Percentiles rank a stretch among this genome's conserved stretches.
Conservation (phyloP, 306 rosid genomes). For the Vigna hirtella region DNA sequence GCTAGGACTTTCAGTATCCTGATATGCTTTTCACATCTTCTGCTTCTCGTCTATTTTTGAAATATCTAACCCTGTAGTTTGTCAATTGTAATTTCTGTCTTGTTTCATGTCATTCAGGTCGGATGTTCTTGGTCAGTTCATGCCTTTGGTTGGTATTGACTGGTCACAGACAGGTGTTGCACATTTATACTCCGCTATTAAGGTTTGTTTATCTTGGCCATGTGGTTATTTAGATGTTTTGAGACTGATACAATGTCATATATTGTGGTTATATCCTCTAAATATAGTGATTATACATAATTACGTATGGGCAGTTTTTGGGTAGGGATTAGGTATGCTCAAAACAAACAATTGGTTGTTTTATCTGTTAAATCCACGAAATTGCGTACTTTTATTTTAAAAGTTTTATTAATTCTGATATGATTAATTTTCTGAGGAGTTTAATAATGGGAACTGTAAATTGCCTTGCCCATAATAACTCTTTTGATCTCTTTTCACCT, state of each 20-base stretch:
- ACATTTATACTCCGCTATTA: slow-evolving; percentile 93
- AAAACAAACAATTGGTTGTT: slow-evolving; percentile 26
- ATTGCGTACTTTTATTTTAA: slow-evolving; percentile 17
- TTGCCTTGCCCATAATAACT: slow-evolving; percentile 12
- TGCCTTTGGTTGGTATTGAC: slow-evolving; percentile 98
- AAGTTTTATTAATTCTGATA: background rate
- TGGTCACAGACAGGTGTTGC: slow-evolving; percentile 99
- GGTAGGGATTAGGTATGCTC: slow-evolving; percentile 11
- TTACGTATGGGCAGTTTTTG: slow-evolving; percentile 36
- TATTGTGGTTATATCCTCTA: slow-evolving; percentile 39
- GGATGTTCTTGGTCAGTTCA: slow-evolving; percentile 99
- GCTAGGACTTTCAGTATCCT: slow-evolving; percentile 22
- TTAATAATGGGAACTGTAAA: slow-evolving; percentile 13
- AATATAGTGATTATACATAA: slow-evolving; percentile 25
- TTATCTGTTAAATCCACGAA: slow-evolving; percentile 40
- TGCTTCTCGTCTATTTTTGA: slow-evolving; percentile 20
- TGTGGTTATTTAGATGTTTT: slow-evolving; percentile 38
- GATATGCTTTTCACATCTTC: background rate
- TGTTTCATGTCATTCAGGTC: slow-evolving; percentile 63
- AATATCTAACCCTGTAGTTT: slow-evolving; percentile 9
- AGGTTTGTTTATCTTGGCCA: slow-evolving; percentile 63
- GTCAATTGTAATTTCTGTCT: slow-evolving; percentile 36
- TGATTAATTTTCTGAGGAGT: slow-evolving; percentile 10
- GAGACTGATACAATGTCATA: slow-evolving; percentile 27
- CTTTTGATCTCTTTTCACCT: slow-evolving; percentile 16